These are phyloP conservation scores for Aspergillus uvarum DNA, from an alignment of 2,329 filamentous ascomycete species.

Conservation along the genomic window DNA sequence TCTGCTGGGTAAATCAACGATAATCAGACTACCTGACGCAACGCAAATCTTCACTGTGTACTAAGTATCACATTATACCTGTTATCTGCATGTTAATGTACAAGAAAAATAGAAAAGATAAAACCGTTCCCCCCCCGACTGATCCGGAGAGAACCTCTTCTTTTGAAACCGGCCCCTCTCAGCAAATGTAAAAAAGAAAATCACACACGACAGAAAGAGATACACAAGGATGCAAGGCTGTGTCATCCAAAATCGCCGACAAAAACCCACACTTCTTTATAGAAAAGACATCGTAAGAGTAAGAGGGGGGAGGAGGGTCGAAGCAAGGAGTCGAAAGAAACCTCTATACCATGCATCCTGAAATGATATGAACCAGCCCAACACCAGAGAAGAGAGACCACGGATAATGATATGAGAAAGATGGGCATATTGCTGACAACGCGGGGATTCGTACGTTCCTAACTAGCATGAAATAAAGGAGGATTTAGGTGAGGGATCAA, in stretches of 20 bases:
- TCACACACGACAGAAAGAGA: slow-evolving; percentile 5
- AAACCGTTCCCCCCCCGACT: slow-evolving; percentile 12
- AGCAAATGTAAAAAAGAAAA: slow-evolving; percentile 11
- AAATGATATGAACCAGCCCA: slow-evolving; percentile 35
- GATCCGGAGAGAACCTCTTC: slow-evolving; percentile 18
- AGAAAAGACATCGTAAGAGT: slow-evolving; percentile 24
- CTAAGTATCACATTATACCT: slow-evolving; percentile 30
- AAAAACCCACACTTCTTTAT: slow-evolving; percentile 31
- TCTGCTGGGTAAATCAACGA: not conserved
- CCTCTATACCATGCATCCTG: slow-evolving; percentile 39
- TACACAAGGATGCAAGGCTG: slow-evolving; percentile 26
- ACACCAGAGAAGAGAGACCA: slow-evolving; percentile 43
- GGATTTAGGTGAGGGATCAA: not conserved
- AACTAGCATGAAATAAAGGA: slow-evolving; percentile 7
- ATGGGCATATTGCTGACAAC: slow-evolving; percentile 23
- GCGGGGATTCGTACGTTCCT: slow-evolving; percentile 14
- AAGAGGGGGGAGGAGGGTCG: slow-evolving; percentile 19
- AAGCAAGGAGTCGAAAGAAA: slow-evolving; percentile 27
- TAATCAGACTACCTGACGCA: not conserved
- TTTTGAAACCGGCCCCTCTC: slow-evolving; percentile 15
- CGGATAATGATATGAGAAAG: slow-evolving; percentile 26
- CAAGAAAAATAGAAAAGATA: slow-evolving; percentile 25
- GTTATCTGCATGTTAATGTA: slow-evolving; percentile 36
- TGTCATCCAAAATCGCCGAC: slow-evolving; percentile 28
- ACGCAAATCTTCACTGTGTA: not conserved